These are phyloP conservation scores for Myriosclerotinia duriaeana DNA, from an alignment of 2,329 filamentous ascomycete species.

Conservation along the genomic window DNA sequence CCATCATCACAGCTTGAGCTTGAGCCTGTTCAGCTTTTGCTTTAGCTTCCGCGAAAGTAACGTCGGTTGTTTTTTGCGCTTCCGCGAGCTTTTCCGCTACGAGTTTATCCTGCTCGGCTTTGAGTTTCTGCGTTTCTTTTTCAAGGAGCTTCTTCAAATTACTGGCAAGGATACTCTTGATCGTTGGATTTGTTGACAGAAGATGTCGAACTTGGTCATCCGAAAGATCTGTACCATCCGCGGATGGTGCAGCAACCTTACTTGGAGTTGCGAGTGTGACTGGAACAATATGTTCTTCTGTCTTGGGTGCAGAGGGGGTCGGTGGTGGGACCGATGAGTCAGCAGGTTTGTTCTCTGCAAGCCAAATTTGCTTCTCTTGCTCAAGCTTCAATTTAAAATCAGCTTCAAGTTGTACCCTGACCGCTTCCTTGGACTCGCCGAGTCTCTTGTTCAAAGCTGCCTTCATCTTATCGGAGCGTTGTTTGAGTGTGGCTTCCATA, in stretches of 20 bases:
- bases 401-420: conserved; percentile 53
- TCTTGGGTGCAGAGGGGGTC: conserved; percentile 42
- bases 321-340: conserved; percentile 41
- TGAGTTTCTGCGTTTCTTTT: conserved; percentile 59
- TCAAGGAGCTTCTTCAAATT: conserved; percentile 67
- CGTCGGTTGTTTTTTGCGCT: conserved; percentile 48
- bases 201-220: conserved; percentile 59
- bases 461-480: conserved; percentile 68
- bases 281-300: conserved; percentile 26
- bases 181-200: conserved; percentile 52
- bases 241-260: conserved; percentile 24
- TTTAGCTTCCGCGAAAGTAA: conserved; percentile 48
- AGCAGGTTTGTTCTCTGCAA: conserved; percentile 50
- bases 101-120: conserved; percentile 48
- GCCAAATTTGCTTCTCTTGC: conserved; percentile 63
- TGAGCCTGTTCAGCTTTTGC: conserved; percentile 44
- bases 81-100: conserved; percentile 52
- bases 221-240: conserved; percentile 23
- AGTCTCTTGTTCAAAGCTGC: conserved; percentile 67
- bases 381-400: conserved; percentile 54
- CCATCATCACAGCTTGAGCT: conserved; percentile 64
- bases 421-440: conserved; percentile 50
- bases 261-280: conserved; percentile 31
- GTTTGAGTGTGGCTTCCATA: conserved; percentile 60
- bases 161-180: conserved; percentile 47